A percentile compares a stretch with the other conserved stretches of the same genome.
phyloP scores from a whole-genome alignment of 208 protist species.

The Leishmania guyanensis region DNA sequence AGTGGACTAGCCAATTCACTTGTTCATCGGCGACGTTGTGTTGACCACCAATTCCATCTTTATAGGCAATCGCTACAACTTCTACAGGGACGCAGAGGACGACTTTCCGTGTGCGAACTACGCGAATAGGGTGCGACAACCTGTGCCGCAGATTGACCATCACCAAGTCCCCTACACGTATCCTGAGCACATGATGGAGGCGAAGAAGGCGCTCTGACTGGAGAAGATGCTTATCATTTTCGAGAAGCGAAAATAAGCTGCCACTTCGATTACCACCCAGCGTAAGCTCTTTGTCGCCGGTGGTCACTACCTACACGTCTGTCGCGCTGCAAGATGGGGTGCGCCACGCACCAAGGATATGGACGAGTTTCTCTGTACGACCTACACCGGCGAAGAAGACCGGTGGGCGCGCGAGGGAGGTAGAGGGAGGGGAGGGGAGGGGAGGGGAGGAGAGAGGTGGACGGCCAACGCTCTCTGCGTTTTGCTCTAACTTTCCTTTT shows the following conservation, averaged over 20 bases:
- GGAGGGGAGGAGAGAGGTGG: slow-evolving; percentile 6
- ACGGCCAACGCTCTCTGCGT: slow-evolving; percentile 12
- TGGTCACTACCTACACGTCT: slow-evolving; percentile 22
- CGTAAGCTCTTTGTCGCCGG: slow-evolving; percentile 65
- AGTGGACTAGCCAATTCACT: slow-evolving; percentile 26
- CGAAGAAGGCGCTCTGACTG: slow-evolving; percentile 52
- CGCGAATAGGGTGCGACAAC: slow-evolving; percentile 62
- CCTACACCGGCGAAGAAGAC: neutral
- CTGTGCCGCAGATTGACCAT: slow-evolving; percentile 24
- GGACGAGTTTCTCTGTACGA: slow-evolving; percentile 7
- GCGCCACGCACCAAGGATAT: slow-evolving; percentile 15
- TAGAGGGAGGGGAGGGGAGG: neutral
- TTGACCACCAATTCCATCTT: slow-evolving; percentile 39
- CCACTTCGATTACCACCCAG: slow-evolving; percentile 87
- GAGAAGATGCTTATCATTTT: slow-evolving; percentile 91
- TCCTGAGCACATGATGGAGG: slow-evolving; percentile 53
- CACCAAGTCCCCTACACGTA: slow-evolving; percentile 50
- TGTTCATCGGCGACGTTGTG: slow-evolving; percentile 30
- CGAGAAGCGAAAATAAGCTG: slow-evolving; percentile 78
- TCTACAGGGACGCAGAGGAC: slow-evolving; percentile 88
- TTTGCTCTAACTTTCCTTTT: slow-evolving; percentile 8
- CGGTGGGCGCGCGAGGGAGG: neutral
- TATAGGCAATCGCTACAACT: slow-evolving; percentile 64
- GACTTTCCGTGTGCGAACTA: slow-evolving; percentile 84
- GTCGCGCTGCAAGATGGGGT: slow-evolving; percentile 22